A percentile compares a stretch with the other conserved stretches of the same genome.
These are phyloP conservation scores for Pseudocohnilembus persalinus DNA, from an alignment of 169 alveolate species.

Conservation along the genomic window DNA sequence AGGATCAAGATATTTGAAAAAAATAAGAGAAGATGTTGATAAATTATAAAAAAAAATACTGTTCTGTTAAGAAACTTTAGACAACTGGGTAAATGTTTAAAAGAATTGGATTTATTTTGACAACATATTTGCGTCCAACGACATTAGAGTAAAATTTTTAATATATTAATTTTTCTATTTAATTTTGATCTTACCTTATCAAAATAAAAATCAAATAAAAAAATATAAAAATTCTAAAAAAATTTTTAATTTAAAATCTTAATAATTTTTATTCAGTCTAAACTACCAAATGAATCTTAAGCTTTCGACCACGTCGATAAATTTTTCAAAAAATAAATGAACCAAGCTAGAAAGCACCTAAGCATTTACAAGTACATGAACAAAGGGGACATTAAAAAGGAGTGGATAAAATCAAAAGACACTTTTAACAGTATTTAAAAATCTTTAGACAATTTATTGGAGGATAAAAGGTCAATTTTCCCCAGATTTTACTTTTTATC, in stretches of 20 bases:
- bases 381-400: constrained; percentile 44
- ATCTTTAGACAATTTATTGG: constrained; percentile 76
- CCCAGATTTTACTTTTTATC: constrained; percentile 86
- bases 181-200: too few relatives aligned
- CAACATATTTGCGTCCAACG: constrained; percentile 73
- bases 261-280: constrained; percentile 19
- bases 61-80: constrained; percentile 68
- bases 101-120: constrained; percentile 84
- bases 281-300: constrained; percentile 63
- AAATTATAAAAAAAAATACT: constrained; percentile 69
- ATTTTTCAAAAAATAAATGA: constrained; percentile 70
- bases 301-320: constrained; percentile 72
- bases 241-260: too few relatives aligned
- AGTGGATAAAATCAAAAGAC: constrained; percentile 68
- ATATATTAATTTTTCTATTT: too few relatives aligned
- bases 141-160: constrained; percentile 45
- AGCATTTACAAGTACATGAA: constrained; percentile 8
- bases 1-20: constrained; percentile 75
- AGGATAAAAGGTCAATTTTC: constrained; percentile 75
- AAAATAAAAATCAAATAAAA: too few relatives aligned
- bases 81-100: constrained; percentile 78
- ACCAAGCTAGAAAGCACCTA: constrained; percentile 53
- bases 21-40: constrained; percentile 76
- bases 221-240: too few relatives aligned
- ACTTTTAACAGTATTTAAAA: constrained; percentile 72